These are phyloP conservation scores for Mortierella antarctica DNA, from an alignment of 192 early-diverging fungal genomes.

Conservation along the genomic window DNA sequence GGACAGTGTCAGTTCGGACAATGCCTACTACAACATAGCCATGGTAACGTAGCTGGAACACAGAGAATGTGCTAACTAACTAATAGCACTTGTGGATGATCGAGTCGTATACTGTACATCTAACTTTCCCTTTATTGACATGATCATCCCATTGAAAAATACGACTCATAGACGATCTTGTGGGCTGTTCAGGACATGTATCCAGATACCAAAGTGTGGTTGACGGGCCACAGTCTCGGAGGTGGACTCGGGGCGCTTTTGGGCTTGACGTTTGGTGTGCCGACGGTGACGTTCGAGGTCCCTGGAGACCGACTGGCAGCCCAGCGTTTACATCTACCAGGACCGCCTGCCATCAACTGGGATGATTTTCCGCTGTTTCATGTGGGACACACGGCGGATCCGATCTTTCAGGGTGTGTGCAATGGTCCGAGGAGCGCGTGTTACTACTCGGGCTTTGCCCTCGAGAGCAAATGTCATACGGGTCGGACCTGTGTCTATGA, in stretches of 20 bases:
- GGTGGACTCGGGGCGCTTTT: conserved; percentile 68
- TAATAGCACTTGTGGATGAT: neutral
- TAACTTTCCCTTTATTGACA: neutral
- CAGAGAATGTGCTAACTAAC: neutral
- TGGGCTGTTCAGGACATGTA: conserved; percentile 73
- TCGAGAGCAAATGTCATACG: conserved; percentile 79
- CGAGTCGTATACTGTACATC: neutral
- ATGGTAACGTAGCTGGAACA: conserved; percentile 41
- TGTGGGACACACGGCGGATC: conserved; percentile 91
- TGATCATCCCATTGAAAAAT: neutral
- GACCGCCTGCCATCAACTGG: conserved; percentile 58
- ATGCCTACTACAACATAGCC: conserved; percentile 64
- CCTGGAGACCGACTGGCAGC: conserved; percentile 88
- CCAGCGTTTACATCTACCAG: conserved; percentile 78
- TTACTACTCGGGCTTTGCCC: conserved; percentile 39
- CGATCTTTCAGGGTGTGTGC: conserved; percentile 91
- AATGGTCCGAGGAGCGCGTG: conserved; percentile 55
- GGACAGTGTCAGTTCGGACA: conserved; percentile 65
- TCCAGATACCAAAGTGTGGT: conserved; percentile 76
- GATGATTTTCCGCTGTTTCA: conserved; percentile 84
- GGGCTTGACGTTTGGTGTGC: conserved; percentile 87
- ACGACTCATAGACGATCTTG: conserved; percentile 64
- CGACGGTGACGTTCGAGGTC: conserved; percentile 85
- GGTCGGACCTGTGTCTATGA: conserved; percentile 78
- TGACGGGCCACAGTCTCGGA: conserved; percentile 89